Base-by-base conservation (phyloP, 192 early-diverging fungal genomes). In the Linderina pennispora region DNA sequence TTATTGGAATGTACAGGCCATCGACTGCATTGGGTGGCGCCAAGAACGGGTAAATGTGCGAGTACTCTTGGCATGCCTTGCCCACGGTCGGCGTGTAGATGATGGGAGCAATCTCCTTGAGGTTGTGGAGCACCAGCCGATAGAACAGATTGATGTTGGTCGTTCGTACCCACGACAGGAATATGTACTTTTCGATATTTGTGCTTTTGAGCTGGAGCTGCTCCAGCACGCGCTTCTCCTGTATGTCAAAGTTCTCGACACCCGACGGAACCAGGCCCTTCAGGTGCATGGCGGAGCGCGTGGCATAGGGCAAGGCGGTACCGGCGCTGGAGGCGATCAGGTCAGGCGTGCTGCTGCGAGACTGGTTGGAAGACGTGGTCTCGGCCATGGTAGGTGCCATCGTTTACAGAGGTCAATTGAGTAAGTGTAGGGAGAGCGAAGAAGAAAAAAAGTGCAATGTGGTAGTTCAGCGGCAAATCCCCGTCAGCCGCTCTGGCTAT, bases 141-240 rank as follows among this genome's bases (percentile, higher is more conserved):
- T 92, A 96, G 62, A 96, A 96, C 38, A 96, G 75, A 40, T 77
- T 80, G 40, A 79, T 51, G 68, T 93, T 80, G 31, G 84, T 87
- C 26, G 77, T 84, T 58, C 83, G 75, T 53, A 96, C 69, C 63
- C 83, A 76, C 20, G 86, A 78, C 50, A 96, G 66, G 62, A 89
- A 93, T 23, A 82, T 75, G 56, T 90, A 91, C 55, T 91, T 90
- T 38, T 91, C 88, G 22, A 96, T 57, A 15, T 77, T 57, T 3
- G 77, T 77, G 15, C 73, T 51, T 55, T 88, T 82, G 47, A 78
- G 56, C 23, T 82, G 67, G 9, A 96, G 66, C 59, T 85, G 81
- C 18, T 72, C 60, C 4, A 91, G 47, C 4, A 83, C 85, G 24
- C 89, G 83, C 37, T 75, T 64, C 50, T 85, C 83, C 58, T 96